Conservation (phyloP, 129 eudicot genomes). For the Logfia minima region DNA sequence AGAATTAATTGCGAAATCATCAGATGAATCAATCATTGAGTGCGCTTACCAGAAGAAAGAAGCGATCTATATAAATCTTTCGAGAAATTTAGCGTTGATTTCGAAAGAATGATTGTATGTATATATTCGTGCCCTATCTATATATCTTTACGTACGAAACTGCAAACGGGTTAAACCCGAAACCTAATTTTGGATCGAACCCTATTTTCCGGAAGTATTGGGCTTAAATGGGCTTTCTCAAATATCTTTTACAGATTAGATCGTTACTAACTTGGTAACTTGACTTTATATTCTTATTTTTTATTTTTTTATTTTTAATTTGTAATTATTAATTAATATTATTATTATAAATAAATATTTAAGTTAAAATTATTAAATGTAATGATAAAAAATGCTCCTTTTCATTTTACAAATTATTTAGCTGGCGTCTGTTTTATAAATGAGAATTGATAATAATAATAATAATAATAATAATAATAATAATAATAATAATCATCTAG, state of each 20-base stretch:
- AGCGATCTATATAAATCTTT: slow-evolving; percentile 10
- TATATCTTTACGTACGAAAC: slow-evolving; percentile 10
- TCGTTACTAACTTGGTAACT: too few species aligned
- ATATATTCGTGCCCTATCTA: slow-evolving; percentile 25
- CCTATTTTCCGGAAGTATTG: not conserved
- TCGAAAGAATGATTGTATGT: slow-evolving; percentile 19
- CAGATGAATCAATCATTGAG: not conserved
- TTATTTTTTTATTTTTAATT: too few species aligned
- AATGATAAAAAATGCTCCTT: too few species aligned
- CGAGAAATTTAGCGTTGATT: slow-evolving; percentile 25
- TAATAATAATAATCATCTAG: too few species aligned
- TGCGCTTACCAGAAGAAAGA: slow-evolving; percentile 15
- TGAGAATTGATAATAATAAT: too few species aligned
- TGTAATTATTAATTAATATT: too few species aligned
- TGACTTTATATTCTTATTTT: too few species aligned
- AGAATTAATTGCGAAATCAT: not conserved
- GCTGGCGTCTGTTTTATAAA: too few species aligned
- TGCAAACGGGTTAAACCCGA: slow-evolving; percentile 26
- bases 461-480: too few species aligned
- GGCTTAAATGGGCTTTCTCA: slow-evolving; percentile 14
- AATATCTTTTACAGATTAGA: not conserved
- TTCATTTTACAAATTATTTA: too few species aligned
- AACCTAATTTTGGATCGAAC: slow-evolving; percentile 19
- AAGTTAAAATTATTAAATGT: too few species aligned
- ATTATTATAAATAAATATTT: too few species aligned